phyloP scores from a whole-genome alignment of 2,329 filamentous ascomycete species.

The Aspergillus brunneoviolaceus region DNA sequence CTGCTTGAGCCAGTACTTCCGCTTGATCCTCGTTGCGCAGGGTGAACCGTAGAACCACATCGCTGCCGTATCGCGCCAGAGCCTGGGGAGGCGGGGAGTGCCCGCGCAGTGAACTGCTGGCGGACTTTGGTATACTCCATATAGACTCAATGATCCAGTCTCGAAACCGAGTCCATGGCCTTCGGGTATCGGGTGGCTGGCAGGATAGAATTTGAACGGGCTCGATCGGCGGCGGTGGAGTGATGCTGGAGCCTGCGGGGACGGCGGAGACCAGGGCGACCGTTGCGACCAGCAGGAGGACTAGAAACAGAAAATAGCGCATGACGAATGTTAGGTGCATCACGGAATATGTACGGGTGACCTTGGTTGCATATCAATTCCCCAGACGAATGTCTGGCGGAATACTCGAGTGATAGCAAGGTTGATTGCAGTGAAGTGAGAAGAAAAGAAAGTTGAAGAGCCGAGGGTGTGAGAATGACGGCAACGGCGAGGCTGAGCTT shows the following conservation, averaged over 20 bases:
- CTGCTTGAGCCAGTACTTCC: slow-evolving; percentile 67
- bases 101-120: slow-evolving; percentile 21
- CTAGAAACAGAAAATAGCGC: slow-evolving; percentile 17
- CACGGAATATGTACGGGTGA: not conserved
- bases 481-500: not conserved
- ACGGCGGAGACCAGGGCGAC: slow-evolving; percentile 28
- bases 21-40: slow-evolving; percentile 69
- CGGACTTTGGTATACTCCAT: slow-evolving; percentile 39
- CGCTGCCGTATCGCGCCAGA: slow-evolving; percentile 64
- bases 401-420: not conserved
- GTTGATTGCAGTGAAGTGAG: not conserved
- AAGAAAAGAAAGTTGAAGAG: slow-evolving; percentile 2
- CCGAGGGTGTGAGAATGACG: not conserved
- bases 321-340: slow-evolving; percentile 8
- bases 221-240: slow-evolving; percentile 32
- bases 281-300: slow-evolving; percentile 20
- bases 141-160: slow-evolving; percentile 46
- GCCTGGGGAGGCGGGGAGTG: slow-evolving; percentile 38
- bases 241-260: slow-evolving; percentile 39
- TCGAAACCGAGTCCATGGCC: slow-evolving; percentile 41
- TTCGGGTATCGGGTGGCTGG: slow-evolving; percentile 29
- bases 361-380: not conserved
- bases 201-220: slow-evolving; percentile 29
- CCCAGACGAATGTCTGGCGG: not conserved
- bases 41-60: slow-evolving; percentile 89